These are phyloP conservation scores for Jamesozyma gamospora DNA, from an alignment of 805 yeast genomes.

Conservation along the genomic window DNA sequence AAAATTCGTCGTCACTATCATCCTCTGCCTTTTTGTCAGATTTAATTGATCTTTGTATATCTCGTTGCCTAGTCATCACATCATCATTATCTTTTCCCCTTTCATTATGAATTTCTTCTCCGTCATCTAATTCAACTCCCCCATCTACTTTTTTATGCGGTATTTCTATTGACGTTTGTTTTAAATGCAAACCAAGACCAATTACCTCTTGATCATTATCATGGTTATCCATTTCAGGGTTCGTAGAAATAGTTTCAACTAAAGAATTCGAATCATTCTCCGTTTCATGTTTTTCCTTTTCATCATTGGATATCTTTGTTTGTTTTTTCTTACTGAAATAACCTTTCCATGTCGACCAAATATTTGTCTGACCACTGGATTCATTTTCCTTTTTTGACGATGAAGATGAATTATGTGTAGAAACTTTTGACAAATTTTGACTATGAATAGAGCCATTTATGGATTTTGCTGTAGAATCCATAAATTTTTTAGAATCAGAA, in stretches of 20 bases:
- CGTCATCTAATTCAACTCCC: too few relatives aligned
- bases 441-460: neutral
- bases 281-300: neutral
- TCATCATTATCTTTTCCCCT: too few relatives aligned
- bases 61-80: too few relatives aligned
- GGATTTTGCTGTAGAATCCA: neutral
- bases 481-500: neutral
- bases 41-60: too few relatives aligned
- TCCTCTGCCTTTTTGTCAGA: too few relatives aligned
- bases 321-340: conserved; percentile 19
- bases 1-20: too few relatives aligned
- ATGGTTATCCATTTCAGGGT: neutral
- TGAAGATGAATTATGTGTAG: neutral
- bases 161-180: too few relatives aligned
- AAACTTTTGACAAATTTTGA: neutral
- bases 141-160: too few relatives aligned
- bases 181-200: too few relatives aligned
- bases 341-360: conserved; percentile 22
- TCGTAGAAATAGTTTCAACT: too few relatives aligned
- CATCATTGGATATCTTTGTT: conserved; percentile 5
- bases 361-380: conserved; percentile 6
- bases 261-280: conserved; percentile 7
- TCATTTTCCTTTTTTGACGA: neutral
- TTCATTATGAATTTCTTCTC: too few relatives aligned
- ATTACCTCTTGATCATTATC: too few relatives aligned